Conservation (phyloP, 768 basidiomycete genomes). For the Phaeotremella fagi region DNA sequence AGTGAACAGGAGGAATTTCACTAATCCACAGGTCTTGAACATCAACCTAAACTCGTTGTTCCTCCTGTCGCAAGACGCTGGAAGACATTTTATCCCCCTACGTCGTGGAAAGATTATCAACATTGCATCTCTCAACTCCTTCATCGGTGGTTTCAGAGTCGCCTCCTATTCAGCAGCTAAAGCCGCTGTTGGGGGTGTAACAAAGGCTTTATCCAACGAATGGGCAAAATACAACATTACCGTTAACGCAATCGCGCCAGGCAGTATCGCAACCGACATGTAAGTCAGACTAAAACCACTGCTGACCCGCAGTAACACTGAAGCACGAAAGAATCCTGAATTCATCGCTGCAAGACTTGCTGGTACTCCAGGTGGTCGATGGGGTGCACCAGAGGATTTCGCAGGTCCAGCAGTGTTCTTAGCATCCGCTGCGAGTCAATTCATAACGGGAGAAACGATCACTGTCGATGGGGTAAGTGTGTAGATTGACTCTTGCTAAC, state of each 20-base stretch:
- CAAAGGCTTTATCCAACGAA: slow-evolving; percentile 81
- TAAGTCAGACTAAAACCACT: slow-evolving; percentile 47
- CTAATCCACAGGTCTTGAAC: slow-evolving; percentile 60
- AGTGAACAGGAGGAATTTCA: slow-evolving; percentile 7
- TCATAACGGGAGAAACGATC: slow-evolving; percentile 64
- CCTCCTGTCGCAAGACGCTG: slow-evolving; percentile 74
- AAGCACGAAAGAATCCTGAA: slow-evolving; percentile 58
- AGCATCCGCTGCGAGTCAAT: slow-evolving; percentile 62
- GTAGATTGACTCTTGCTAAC: slow-evolving; percentile 1
- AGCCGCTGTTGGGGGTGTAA: slow-evolving; percentile 54
- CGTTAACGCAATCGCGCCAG: slow-evolving; percentile 80
- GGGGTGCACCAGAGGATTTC: slow-evolving; percentile 68
- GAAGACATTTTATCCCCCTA: slow-evolving; percentile 70
- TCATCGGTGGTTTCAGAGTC: slow-evolving; percentile 57
- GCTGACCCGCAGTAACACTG: slow-evolving; percentile 55
- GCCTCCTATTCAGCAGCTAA: slow-evolving; percentile 91
- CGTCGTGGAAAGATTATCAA: slow-evolving; percentile 66
- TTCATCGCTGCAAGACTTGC: slow-evolving; percentile 64
- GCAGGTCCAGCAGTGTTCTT: slow-evolving; percentile 65
- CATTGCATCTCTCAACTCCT: slow-evolving; percentile 53
- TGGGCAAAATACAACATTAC: slow-evolving; percentile 81
- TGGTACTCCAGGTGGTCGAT: slow-evolving; percentile 65
- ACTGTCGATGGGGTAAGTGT: slow-evolving; percentile 58
- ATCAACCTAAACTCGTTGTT: slow-evolving; percentile 82
- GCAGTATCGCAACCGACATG: slow-evolving; percentile 85